Conservation (phyloP, 306 rosid species). For the apple (Malus domestica) region ASM211411v1 NC_041803.1:43338501-43339000, state of each 20-base stretch:
- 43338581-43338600: constrained; percentile 30
- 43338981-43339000: constrained; percentile 63
- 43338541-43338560: constrained; percentile 10
- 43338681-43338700: constrained; percentile 99
- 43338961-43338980: constrained; percentile 58
- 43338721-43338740: constrained; percentile 87
- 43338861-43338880: background rate
- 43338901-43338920: constrained; percentile 36
- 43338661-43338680: constrained; percentile 98
- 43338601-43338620: constrained; percentile 47
- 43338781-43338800: background rate
- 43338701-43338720: constrained; percentile 76
- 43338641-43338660: constrained; percentile 92
- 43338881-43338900: background rate
- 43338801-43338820: background rate
- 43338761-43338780: constrained; percentile 41
- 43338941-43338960: constrained; percentile 58
- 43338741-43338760: constrained; percentile 54
- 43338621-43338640: constrained; percentile 40
- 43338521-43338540: background rate
- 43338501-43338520: constrained; percentile 16
- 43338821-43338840: background rate
- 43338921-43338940: constrained; percentile 44
- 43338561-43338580: background rate
- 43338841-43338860: background rate